These are phyloP conservation scores for Penicillium aurantiogriseum DNA, from an alignment of 2,329 filamentous ascomycete species.

Conservation along the genomic window DNA sequence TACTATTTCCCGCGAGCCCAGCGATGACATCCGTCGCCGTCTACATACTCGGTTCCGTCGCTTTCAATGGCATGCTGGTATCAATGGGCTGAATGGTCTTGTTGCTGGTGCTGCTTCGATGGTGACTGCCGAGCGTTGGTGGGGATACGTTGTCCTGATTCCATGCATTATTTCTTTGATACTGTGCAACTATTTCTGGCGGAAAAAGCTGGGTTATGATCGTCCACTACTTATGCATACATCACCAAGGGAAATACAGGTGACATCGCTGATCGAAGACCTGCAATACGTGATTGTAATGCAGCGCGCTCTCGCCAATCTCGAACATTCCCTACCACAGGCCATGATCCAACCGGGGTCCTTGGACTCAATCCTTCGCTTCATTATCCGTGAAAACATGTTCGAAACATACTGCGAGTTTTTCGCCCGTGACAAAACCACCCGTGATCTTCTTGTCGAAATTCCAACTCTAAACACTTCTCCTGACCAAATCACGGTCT, in stretches of 20 bases:
- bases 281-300: conserved; percentile 27
- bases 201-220: conserved; percentile 49
- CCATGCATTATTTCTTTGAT: conserved; percentile 51
- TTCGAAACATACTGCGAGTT: conserved; percentile 30
- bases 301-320: conserved; percentile 17
- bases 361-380: conserved; percentile 23
- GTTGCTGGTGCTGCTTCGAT: conserved; percentile 52
- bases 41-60: conserved; percentile 40
- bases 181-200: conserved; percentile 52
- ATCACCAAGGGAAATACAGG: conserved; percentile 8
- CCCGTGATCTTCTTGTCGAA: conserved; percentile 6
- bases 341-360: conserved; percentile 12
- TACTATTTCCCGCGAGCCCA: conserved; percentile 26
- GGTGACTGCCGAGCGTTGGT: conserved; percentile 53
- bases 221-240: conserved; percentile 29
- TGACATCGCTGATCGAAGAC: conserved; percentile 28
- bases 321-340: conserved; percentile 4
- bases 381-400: conserved; percentile 28
- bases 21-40: conserved; percentile 29
- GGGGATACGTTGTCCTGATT: conserved; percentile 53
- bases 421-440: conserved; percentile 21
- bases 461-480: not conserved
- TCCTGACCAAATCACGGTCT: conserved; percentile 15
- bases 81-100: conserved; percentile 49
- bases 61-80: conserved; percentile 47